Percentiles rank a stretch among this genome's conserved stretches.
These are phyloP conservation scores for Acanthamoeba lenticulata DNA, from an alignment of 208 protist genomes.

Conservation along the genomic window DNA sequence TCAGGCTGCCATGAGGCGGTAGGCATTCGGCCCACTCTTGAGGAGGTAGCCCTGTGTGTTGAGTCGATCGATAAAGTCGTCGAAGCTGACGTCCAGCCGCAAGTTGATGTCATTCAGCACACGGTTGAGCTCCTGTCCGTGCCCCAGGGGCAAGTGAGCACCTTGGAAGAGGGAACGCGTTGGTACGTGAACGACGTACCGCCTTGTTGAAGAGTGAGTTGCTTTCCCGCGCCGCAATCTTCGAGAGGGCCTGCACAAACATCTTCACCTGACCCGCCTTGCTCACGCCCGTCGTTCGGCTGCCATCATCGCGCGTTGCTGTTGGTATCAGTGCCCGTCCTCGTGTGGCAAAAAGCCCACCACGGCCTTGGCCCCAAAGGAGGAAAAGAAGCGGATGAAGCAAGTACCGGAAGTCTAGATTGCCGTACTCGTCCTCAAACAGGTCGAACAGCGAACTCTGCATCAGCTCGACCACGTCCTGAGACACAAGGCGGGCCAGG, in stretches of 20 bases:
- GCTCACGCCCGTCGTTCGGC: slow-evolving; percentile 70
- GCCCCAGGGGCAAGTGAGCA: background rate
- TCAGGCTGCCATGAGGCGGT: background rate
- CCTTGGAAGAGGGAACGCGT: no score
- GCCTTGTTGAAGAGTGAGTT: background rate
- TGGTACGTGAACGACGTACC: no score
- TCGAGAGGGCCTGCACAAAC: slow-evolving; percentile 62
- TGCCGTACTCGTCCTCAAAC: slow-evolving; percentile 82
- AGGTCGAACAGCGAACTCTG: slow-evolving; percentile 85
- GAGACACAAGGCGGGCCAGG: background rate
- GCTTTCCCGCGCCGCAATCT: background rate
- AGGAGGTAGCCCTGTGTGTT: slow-evolving; percentile 56
- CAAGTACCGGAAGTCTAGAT: slow-evolving; percentile 78
- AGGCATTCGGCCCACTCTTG: slow-evolving; percentile 8
- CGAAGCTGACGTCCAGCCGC: slow-evolving; percentile 44
- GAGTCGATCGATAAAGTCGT: slow-evolving; percentile 59
- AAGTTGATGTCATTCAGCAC: background rate
- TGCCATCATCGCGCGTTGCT: no score
- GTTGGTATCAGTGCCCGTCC: no score
- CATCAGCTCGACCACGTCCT: slow-evolving; percentile 93
- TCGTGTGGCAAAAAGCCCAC: no score
- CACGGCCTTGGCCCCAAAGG: no score
- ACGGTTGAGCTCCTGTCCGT: background rate
- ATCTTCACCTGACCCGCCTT: slow-evolving; percentile 70
- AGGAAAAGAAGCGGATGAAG: background rate